Evolutionary conservation across 768 basidiomycete genomes (phyloP).

Genomic region (Boletus reticulatus): DNA sequence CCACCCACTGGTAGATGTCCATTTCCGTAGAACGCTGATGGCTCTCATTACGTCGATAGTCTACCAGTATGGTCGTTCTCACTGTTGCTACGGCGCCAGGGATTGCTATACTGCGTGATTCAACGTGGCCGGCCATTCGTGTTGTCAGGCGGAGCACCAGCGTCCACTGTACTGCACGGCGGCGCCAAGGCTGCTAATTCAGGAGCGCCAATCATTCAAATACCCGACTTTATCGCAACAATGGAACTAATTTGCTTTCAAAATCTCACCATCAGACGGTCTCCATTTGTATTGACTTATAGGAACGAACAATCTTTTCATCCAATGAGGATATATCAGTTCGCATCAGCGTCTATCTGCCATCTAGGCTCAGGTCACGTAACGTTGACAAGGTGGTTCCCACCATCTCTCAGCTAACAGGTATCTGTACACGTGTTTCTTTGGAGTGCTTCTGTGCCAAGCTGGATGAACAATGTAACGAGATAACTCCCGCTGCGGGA

Average conservation of each 20-base stretch:
- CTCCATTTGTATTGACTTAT: neutral
- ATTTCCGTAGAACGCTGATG: neutral
- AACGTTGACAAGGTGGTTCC: slow-evolving; percentile 5
- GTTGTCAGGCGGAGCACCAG: neutral
- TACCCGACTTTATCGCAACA: neutral
- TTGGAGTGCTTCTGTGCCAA: slow-evolving; percentile 13
- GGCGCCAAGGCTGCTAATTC: slow-evolving; percentile 1
- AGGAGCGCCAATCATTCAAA: neutral
- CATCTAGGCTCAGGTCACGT: slow-evolving; percentile 16
- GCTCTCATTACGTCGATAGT: neutral
- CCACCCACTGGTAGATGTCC: too few species aligned
- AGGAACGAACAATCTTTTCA: neutral
- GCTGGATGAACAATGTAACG: slow-evolving; percentile 11
- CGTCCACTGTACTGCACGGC: neutral
- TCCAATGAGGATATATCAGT: slow-evolving; percentile 6
- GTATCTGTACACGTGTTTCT: slow-evolving; percentile 20
- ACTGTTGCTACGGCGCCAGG: neutral
- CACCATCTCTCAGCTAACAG: neutral
- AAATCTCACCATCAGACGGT: neutral
- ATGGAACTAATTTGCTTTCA: neutral
- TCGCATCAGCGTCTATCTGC: slow-evolving; percentile 11
- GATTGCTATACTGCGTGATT: neutral
- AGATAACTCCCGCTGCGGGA: slow-evolving; percentile 10
- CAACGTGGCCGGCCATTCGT: neutral
- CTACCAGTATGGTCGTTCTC: neutral